Base-by-base conservation (phyloP, 768 basidiomycete genomes). In the Sporobolomyces phaffii region DNA sequence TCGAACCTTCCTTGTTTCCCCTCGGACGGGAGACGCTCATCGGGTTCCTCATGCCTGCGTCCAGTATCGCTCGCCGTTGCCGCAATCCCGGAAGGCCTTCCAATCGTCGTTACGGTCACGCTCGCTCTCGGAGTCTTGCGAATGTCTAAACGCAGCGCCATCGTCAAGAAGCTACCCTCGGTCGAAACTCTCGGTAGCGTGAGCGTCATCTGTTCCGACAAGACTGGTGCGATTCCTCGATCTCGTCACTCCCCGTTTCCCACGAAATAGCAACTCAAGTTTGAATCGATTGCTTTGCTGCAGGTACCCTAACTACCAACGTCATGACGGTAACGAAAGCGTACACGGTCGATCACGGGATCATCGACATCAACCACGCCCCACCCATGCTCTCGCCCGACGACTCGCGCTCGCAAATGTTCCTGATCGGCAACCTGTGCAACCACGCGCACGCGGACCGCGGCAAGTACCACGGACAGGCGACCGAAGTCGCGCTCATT, bases 201-300 rank as follows among this genome's bases (percentile, higher is more conserved):
- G 17, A 91, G 89, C n/a, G 93, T 98, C 13, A 93, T 98, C 68
- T 98, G 93, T 75, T 91, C 91, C 5, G 93, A 97, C 78, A 98
- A 97, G 79, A 97, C 94, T 49, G 92, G 90, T 86, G 70, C 56
- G 82, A 5, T 5, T 38, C 70, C 31, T 13, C 20, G n/a, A n/a
- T n/a, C n/a, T n/a, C n/a, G n/a, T n/a, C n/a, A n/a, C n/a, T n/a
- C n/a, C n/a, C n/a, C n/a, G n/a, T n/a, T n/a, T n/a, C n/a, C n/a
- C n/a, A n/a, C n/a, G n/a, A n/a, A n/a, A n/a, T n/a, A n/a, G n/a
- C n/a, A n/a, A n/a, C n/a, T n/a, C n/a, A n/a, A n/a, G n/a, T n/a
- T n/a, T n/a, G n/a, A n/a, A n/a, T n/a, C n/a, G n/a, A n/a, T 20
- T 17, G 44, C 18, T 45, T 31, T n/a, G 8, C 18, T 22, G 2